Base-by-base conservation (phyloP, 2,329 filamentous ascomycete genomes). In the Chaetothyriales sp. region DNA sequence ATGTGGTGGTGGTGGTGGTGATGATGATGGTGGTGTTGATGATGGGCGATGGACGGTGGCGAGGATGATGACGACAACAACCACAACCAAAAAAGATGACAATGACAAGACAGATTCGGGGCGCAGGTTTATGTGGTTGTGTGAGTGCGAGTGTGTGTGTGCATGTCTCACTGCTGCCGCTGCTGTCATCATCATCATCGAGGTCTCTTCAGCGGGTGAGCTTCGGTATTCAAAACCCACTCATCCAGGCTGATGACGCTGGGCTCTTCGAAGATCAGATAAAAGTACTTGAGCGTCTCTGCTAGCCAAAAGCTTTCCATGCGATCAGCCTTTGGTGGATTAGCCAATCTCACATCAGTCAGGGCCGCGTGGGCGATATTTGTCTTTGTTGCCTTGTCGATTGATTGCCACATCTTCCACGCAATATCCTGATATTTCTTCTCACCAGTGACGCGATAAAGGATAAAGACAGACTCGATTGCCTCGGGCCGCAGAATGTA, bases 401-500 rank as follows among this genome's bases (percentile, higher is more conserved):
- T 68, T 22, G 64, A 67, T 44, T 67, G 60, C 55, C 74, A 74
- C 71, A 74, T 74, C 22, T 66, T 63, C 72, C 72, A 74, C 3
- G 70, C 72, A 1, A 65, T 63, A 43, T 74, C 70, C 28, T 68
- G 66, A 49, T 69, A 65, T 12, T 61, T 64, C 52, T 69, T 69
- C 53, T 78, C 71, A 9, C 77, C 77, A 0, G 77, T 80, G 47
- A 78, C 73, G 18, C 77, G 72, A 57, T 79, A 79, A 61, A 80
- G 65, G 55, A 79, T 66, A 61, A 80, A 80, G 3, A 80, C 71
- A 18, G 72, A 75, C 59, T 80, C 77, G 42, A 80, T 76, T 0
- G 76, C 76, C 62, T 80, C 77, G 0, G 77, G 69, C 54, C 81
- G 75, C 46, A 86, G 70, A 20, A 83, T 75, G 62, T 84, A 85